Percentiles rank a stretch among this genome's conserved stretches.
phyloP scores from a whole-genome alignment of 2,329 filamentous ascomycete genomes.

The Penicillium paneum region DNA sequence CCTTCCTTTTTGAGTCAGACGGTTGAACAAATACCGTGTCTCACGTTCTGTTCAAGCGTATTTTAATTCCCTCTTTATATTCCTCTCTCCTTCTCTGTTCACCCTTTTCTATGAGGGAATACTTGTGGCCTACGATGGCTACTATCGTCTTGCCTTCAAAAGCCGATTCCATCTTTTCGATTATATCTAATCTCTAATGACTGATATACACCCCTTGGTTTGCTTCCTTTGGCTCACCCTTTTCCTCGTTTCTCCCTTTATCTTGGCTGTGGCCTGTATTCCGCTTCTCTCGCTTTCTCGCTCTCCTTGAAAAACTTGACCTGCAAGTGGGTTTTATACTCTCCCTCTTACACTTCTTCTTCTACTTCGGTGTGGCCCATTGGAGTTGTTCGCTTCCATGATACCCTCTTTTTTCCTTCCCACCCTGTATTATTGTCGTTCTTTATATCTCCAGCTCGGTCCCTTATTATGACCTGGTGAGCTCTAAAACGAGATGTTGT shows the following conservation, averaged over 20 bases:
- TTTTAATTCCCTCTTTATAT: constrained; percentile 8
- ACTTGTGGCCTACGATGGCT: not conserved
- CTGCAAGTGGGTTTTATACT: not conserved
- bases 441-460: not conserved
- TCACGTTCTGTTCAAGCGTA: not conserved
- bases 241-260: not conserved
- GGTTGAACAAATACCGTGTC: not conserved
- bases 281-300: not conserved
- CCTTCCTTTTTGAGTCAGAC: not conserved
- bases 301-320: not conserved
- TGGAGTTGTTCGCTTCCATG: constrained; percentile 9
- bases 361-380: not conserved
- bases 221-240: not conserved
- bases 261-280: not conserved
- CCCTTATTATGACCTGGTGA: not conserved
- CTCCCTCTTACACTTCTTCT: not conserved
- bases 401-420: constrained; percentile 6
- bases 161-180: constrained; percentile 8
- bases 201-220: constrained; percentile 14
- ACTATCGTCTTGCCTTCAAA: not conserved
- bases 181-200: constrained; percentile 27
- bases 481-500: not conserved
- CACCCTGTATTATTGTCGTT: constrained; percentile 5
- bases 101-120: not conserved
- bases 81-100: constrained; percentile 3